A percentile compares a stretch with the other conserved stretches of the same genome.
phyloP scores from a whole-genome alignment of 371 early-diverging fungal genomes.

The Phascolomyces articulosus region DNA sequence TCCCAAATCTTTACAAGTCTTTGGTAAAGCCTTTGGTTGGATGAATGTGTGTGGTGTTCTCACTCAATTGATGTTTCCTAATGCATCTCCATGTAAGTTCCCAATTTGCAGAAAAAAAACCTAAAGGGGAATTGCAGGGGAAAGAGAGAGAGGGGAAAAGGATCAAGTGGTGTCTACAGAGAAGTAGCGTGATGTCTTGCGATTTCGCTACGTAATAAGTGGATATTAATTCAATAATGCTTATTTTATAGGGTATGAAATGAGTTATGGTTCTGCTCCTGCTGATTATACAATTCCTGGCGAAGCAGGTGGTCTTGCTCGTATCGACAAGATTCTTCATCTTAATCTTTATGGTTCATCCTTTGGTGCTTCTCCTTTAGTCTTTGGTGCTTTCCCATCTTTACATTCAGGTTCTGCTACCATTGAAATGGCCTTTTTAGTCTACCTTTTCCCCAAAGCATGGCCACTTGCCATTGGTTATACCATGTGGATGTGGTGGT shows the following conservation, averaged over 20 bases:
- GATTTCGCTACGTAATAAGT: too few species aligned
- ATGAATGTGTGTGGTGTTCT: conserved; percentile 75
- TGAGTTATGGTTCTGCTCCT: conserved; percentile 60
- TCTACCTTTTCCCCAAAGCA: conserved; percentile 51
- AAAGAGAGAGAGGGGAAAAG: background rate
- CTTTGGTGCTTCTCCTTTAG: conserved; percentile 72
- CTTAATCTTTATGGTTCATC: conserved; percentile 66
- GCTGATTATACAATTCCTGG: conserved; percentile 75
- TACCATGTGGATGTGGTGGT: conserved; percentile 80
- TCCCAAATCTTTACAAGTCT: conserved; percentile 53
- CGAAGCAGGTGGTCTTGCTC: conserved; percentile 71
- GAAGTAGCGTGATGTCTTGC: too few species aligned
- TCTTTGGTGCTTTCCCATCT: conserved; percentile 81
- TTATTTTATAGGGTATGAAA: conserved; percentile 75
- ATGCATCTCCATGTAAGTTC: conserved; percentile 82
- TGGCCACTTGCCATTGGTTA: conserved; percentile 57
- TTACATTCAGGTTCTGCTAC: conserved; percentile 78
- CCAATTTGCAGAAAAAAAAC: conserved; percentile 3
- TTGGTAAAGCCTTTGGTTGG: conserved; percentile 68
- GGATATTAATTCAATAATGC: too few species aligned
- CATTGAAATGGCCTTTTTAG: conserved; percentile 63
- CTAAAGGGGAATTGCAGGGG: too few species aligned
- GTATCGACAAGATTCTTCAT: conserved; percentile 71
- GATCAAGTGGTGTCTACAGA: background rate
- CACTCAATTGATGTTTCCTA: conserved; percentile 71